Evolutionary conservation across 495 filamentous ascomycete genomes (phyloP), one percentile per base, ranked within the genome.

Genomic region (Lasiosphaeriaceae sp.): DNA sequence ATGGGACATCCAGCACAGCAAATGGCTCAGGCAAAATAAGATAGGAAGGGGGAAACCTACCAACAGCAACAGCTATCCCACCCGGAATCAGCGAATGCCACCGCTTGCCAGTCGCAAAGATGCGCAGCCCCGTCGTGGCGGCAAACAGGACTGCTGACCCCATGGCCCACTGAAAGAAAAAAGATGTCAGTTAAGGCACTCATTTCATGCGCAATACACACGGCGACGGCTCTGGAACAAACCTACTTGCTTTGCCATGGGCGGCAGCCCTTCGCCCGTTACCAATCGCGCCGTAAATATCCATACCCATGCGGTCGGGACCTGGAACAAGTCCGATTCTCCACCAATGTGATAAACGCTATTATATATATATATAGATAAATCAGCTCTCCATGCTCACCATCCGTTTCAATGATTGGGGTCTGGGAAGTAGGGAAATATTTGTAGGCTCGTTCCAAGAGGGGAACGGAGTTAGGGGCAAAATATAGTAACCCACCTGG

Each of bases 301-400:
- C 94, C 94, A 99, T 14, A 97, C 90, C 68, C 90, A 96, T 0
- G 84, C 93, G 0, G 95, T 97, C 0, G 94, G 95, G 6, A 96
- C 90, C 62, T 96, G 88, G 72, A 99, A 97, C 57, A 96, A 72
- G 14, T 31, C 26, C n/a, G n/a, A n/a, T n/a, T 88, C 84, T 0
- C 91, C 90, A 0, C 95, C 93, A 8, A 98, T 82, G 34, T 86
- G 76, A 64, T 98, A 98, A 11, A 96, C 93, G 21, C 66, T 72
- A 35, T 14, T 4, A 37, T 3, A 2, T 14, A 37, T 14, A 37
- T 37, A 37, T 14, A 35, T 14, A 37, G 6, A 14, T 37, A 8
- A 37, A 14, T 37, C 34, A 2, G 34, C 34, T 2, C 34, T 37
- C 0, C n/a, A 17, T 50, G 12, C 9, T n/a, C n/a, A n/a, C n/a